These are phyloP conservation scores for Colletotrichum sansevieriae DNA, from an alignment of 2,329 filamentous ascomycete species.

Conservation along the genomic window DNA sequence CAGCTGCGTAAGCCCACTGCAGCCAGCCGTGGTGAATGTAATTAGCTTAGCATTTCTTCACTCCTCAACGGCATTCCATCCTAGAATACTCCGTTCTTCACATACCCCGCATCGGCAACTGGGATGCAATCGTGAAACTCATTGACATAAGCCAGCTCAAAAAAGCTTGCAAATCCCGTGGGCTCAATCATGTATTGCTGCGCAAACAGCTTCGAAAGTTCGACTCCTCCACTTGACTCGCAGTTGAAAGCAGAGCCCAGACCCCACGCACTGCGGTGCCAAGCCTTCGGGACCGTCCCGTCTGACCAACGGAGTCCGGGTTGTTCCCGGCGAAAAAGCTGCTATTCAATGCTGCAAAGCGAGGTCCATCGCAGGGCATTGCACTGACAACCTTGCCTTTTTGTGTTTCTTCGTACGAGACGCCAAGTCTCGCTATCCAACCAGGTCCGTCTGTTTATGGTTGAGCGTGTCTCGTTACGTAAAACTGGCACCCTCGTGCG, in stretches of 20 bases:
- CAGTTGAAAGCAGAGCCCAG: conserved; percentile 7
- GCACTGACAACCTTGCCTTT: conserved; percentile 22
- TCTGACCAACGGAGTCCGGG: conserved; percentile 37
- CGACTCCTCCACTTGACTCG: conserved; percentile 14
- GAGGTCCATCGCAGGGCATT: neutral
- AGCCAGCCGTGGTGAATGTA: too few relatives aligned
- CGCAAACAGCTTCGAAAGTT: neutral
- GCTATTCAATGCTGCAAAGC: neutral
- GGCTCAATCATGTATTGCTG: neutral
- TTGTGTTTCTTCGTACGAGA: conserved; percentile 34
- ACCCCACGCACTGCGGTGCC: conserved; percentile 14
- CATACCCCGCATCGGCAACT: neutral
- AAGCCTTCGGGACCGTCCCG: conserved; percentile 31
- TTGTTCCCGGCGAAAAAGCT: conserved; percentile 28
- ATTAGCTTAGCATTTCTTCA: too few relatives aligned
- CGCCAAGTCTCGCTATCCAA: conserved; percentile 34
- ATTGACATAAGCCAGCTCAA: neutral
- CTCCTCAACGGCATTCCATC: too few relatives aligned
- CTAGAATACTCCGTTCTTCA: neutral
- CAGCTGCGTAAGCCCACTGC: too few relatives aligned
- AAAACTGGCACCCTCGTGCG: conserved; percentile 36
- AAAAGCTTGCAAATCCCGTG: neutral
- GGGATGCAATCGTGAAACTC: neutral
- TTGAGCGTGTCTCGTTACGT: conserved; percentile 39
- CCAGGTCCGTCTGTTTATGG: conserved; percentile 8